Evolutionary conservation across 768 basidiomycete genomes (phyloP), one percentile per base, ranked within the genome.

Genomic region (Hortiboletus campestris): DNA sequence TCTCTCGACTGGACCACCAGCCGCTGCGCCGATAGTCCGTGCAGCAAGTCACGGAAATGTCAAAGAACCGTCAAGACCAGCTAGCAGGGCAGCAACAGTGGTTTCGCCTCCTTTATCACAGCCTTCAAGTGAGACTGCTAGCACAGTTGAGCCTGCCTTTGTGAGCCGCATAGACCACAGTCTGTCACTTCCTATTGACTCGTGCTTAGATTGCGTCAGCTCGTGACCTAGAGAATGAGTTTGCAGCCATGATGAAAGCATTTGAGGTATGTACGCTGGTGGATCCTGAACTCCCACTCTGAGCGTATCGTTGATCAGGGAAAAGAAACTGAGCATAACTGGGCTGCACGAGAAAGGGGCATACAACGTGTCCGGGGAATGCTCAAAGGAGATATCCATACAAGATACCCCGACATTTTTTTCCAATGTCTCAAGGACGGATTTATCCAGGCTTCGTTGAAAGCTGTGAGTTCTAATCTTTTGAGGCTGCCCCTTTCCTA

Each of bases 311-410:
- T 49, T 42, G n/a, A 29, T 43, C 34, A 94, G 88, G 97, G 96
- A n/a, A 96, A 84, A 74, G 96, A 99, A 74, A 89, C 90, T 1
- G 96, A 99, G 68, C 91, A 95, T 59, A 99, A 99, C 63, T 99
- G 96, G 96, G 78, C 82, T 41, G 75, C 78, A 29, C 82, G 96
- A 55, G 96, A 99, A 58, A 81, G 80, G 61, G 80, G 88, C 11
- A 79, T 95, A 57, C 77, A 83, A 41, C 80, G 84, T 17, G 88
- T 98, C 9, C 83, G 94, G 42, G 91, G 94, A 17, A 93, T 97
- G 90, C 73, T 98, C 53, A 88, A 86, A 66, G 93, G 93, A 28
- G 91, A 90, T 38, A 88, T 89, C 3, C 85, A 91, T 68, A 69
- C 76, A 32, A 82, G 89, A 53, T 94, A 85, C 67, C 69, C 78